Evolutionary conservation across 441 rosid genomes (phyloP), one percentile per base, ranked within the genome.

Genomic region (Geranium incanum): DNA sequence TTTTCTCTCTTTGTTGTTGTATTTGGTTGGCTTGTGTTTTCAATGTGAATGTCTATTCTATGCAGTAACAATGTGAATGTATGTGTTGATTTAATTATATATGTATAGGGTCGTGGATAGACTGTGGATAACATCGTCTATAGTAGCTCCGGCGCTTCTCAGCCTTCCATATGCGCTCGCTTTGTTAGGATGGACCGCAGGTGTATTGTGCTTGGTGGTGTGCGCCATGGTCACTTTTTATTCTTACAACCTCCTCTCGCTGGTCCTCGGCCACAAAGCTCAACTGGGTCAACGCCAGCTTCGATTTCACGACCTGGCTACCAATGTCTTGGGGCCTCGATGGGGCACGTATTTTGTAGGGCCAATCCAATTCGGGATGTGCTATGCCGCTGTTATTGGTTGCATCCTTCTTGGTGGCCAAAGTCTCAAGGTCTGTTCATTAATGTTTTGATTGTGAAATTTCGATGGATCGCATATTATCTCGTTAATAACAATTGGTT

Each of bases 311-410:
- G 86, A 78, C 78, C 75, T 77, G 82, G 82, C 84, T 3, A 63
- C 18, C 0, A 70, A 83, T 69, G 77, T 80, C 60, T 68, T 83
- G 68, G 86, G 82, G 45, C 86, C 83, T 1, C 68, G 74, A 67
- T 88, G 92, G 92, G 85, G 85, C 63, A 86, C 78, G 11, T 86
- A 71, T 66, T 72, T 81, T 45, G 88, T 88, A 1, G 92, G 87
- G 43, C 92, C 88, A 62, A 78, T 88, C 38, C 90, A 88, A 59
- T 72, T 86, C 52, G 72, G 77, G 7, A 76, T 83, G 68, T 86
- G 90, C 80, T 85, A 79, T 71, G 90, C 86, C 67, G 83, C 88
- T 15, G 89, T 86, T 7, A 82, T 84, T 72, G 66, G 11, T 4
- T 65, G 80, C 5, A 68, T 69, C 39, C 82, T 84, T 70, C 80